A percentile compares a stretch with the other conserved stretches of the same genome.
Evolutionary conservation across 2,329 filamentous ascomycete genomes (phyloP).

Genomic region (Chalara sp.): DNA sequence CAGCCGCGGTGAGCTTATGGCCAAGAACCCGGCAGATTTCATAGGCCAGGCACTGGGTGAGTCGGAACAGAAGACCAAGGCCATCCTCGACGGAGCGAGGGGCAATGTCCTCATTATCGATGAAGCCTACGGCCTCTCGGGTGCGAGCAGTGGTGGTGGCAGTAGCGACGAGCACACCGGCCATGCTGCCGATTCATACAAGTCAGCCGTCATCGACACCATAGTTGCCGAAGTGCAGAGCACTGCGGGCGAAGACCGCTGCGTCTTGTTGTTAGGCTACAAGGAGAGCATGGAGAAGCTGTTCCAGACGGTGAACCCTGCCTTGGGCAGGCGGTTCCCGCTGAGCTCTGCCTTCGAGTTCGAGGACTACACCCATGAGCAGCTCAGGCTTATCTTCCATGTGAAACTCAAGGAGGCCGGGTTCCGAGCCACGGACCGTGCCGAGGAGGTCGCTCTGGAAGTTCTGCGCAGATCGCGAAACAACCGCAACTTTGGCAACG

Average conservation of each 20-base stretch:
- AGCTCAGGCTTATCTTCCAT: slow-evolving; percentile 53
- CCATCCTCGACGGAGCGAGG: slow-evolving; percentile 55
- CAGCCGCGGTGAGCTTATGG: slow-evolving; percentile 61
- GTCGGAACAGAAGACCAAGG: slow-evolving; percentile 67
- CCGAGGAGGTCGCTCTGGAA: slow-evolving; percentile 44
- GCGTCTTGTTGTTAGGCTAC: slow-evolving; percentile 67
- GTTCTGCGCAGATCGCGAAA: slow-evolving; percentile 56
- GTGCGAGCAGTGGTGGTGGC: slow-evolving; percentile 24
- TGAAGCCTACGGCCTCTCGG: slow-evolving; percentile 65
- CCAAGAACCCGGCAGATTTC: slow-evolving; percentile 71
- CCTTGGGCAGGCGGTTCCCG: slow-evolving; percentile 59
- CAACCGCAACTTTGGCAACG: slow-evolving; percentile 64
- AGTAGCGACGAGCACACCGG: no score
- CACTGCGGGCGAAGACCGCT: slow-evolving; percentile 63
- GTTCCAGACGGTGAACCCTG: slow-evolving; percentile 70
- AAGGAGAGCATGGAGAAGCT: slow-evolving; percentile 62
- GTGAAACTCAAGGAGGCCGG: slow-evolving; percentile 54
- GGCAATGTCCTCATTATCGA: slow-evolving; percentile 78
- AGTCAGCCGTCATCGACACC: slow-evolving; percentile 62
- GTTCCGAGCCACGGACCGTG: not conserved
- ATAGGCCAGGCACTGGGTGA: slow-evolving; percentile 55
- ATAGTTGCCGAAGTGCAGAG: slow-evolving; percentile 67
- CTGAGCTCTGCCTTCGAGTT: slow-evolving; percentile 58
- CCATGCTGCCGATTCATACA: slow-evolving; percentile 46
- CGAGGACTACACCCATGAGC: slow-evolving; percentile 55